Percentiles rank a stretch among this genome's conserved stretches.
Evolutionary conservation across 192 early-diverging fungal species (phyloP).

Genomic region (Dimargaris verticillata): DNA sequence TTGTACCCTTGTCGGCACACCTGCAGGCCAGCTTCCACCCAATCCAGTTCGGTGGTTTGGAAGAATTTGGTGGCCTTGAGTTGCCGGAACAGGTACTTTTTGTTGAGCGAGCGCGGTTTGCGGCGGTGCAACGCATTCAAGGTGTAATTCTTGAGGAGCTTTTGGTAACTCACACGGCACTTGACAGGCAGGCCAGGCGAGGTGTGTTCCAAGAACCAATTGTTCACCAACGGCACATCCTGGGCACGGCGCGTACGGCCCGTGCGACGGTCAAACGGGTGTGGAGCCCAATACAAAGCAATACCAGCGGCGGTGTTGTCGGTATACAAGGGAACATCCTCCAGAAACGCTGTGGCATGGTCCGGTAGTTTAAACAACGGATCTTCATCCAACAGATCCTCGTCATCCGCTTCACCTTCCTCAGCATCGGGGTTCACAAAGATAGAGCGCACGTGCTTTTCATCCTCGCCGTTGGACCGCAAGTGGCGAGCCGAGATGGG

Average conservation of each 20-base stretch:
- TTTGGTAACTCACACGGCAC: conserved; percentile 96
- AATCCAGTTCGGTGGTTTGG: conserved; percentile 94
- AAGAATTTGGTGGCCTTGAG: conserved; percentile 96
- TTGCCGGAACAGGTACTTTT: conserved; percentile 90
- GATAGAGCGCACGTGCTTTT: conserved; percentile 15
- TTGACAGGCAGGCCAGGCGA: conserved; percentile 88
- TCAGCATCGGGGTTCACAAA: conserved; percentile 43
- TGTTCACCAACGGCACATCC: conserved; percentile 90
- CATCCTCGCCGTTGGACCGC: conserved; percentile 23
- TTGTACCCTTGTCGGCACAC: conserved; percentile 98
- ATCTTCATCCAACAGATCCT: conserved; percentile 49
- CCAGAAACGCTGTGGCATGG: conserved; percentile 61
- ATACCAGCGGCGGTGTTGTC: conserved; percentile 88
- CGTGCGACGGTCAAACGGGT: conserved; percentile 86
- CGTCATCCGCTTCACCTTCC: conserved; percentile 63
- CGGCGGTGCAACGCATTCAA: conserved; percentile 79
- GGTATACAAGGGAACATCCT: conserved; percentile 56
- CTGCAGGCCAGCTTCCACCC: conserved; percentile 98
- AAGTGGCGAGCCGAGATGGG: conserved; percentile 81
- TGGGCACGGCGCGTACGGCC: conserved; percentile 78
- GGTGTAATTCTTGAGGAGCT: conserved; percentile 90
- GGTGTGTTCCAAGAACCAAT: conserved; percentile 96
- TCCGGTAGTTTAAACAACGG: conserved; percentile 61
- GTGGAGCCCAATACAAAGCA: conserved; percentile 93
- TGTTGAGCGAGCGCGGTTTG: conserved; percentile 74